Percentiles rank a stretch among this genome's conserved stretches.
These are phyloP conservation scores for Diversispora epigaea DNA, from an alignment of 192 early-diverging fungal species.

Conservation along the genomic window DNA sequence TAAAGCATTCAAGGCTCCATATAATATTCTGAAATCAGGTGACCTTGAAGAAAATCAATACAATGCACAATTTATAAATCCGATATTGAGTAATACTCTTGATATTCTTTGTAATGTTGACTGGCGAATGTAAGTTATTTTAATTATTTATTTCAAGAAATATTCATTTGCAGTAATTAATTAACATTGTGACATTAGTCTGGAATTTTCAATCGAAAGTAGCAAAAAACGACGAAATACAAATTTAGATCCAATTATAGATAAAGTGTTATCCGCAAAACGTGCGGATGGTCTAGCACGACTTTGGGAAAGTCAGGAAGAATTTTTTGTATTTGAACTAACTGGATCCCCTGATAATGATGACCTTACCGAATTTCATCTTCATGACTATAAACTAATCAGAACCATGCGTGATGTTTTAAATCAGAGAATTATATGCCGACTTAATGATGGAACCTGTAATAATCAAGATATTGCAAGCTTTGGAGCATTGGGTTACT, in stretches of 20 bases:
- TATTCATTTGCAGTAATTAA: constrained; percentile 13
- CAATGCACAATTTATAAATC: constrained; percentile 26
- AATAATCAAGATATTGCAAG: constrained; percentile 29
- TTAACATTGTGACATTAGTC: constrained; percentile 23
- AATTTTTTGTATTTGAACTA: constrained; percentile 25
- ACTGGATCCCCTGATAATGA: constrained; percentile 12
- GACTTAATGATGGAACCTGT: constrained; percentile 9
- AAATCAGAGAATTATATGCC: constrained; percentile 16
- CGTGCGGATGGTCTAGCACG: constrained; percentile 21
- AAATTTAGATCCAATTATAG: constrained; percentile 26
- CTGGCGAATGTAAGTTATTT: constrained; percentile 30
- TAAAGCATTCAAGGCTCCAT: constrained; percentile 29
- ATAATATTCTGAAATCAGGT: constrained; percentile 18
- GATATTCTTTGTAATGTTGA: constrained; percentile 1
- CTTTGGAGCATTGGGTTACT: constrained; percentile 26
- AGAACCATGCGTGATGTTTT: constrained; percentile 25
- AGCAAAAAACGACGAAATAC: constrained; percentile 16
- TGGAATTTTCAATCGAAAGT: constrained; percentile 26
- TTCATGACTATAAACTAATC: constrained; percentile 27
- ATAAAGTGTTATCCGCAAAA: constrained; percentile 26
- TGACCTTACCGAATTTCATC: constrained; percentile 12
- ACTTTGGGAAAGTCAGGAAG: constrained; percentile 11
- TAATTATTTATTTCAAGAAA: constrained; percentile 19
- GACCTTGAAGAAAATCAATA: constrained; percentile 29
- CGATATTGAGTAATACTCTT: constrained; percentile 11